phyloP scores from a whole-genome alignment of 306 rosid genomes.

The Dryas drummondii region DNA sequence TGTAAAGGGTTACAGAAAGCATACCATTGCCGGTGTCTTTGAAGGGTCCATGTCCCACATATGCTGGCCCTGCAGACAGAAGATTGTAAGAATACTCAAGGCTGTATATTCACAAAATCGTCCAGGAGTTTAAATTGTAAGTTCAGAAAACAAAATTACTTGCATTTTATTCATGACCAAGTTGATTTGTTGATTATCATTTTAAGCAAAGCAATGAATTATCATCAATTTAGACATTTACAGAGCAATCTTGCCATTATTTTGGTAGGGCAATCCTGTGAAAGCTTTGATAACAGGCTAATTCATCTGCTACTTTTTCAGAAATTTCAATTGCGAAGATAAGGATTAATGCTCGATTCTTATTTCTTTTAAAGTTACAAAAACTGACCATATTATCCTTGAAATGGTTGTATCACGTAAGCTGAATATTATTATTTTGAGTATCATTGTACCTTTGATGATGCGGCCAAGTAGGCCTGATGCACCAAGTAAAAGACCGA shows the following conservation, averaged over 20 bases:
- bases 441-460: conserved; percentile 53
- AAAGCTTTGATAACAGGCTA: not conserved
- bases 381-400: not conserved
- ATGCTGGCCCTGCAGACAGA: conserved; percentile 40
- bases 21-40: conserved; percentile 60
- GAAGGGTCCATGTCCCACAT: conserved; percentile 31
- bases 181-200: not conserved
- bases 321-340: not conserved
- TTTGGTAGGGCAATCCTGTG: not conserved
- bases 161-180: not conserved
- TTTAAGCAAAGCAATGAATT: not conserved
- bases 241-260: not conserved
- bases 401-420: not conserved
- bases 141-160: not conserved
- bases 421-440: conserved; percentile 7
- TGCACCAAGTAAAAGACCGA: conserved; percentile 64
- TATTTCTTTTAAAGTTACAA: not conserved
- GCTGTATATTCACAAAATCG: conserved; percentile 10
- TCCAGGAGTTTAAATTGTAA: conserved; percentile 5
- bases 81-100: conserved; percentile 20
- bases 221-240: not conserved
- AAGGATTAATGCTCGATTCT: no score
- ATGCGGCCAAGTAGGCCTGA: conserved; percentile 60
- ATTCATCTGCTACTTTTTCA: not conserved
- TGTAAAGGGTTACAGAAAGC: conserved; percentile 29